Evolutionary conservation across 2,329 filamentous ascomycete species (phyloP).

Genomic region (Talaromyces sp.): DNA sequence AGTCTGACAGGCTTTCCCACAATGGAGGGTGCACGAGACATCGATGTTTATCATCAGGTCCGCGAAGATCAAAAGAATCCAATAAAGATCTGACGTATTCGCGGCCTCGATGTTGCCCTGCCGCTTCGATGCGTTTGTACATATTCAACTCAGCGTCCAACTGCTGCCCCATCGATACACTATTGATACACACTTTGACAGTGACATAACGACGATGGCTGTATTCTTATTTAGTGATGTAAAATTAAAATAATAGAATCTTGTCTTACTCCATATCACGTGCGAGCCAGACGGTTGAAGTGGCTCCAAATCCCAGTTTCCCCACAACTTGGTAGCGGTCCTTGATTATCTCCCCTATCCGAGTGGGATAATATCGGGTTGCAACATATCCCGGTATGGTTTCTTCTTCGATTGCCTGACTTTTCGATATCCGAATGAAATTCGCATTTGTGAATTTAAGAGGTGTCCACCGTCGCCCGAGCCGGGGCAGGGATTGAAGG

Average conservation of each 20-base stretch:
- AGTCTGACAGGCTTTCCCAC: slow-evolving; percentile 46
- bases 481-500: slow-evolving; percentile 25
- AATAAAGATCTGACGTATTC: slow-evolving; percentile 33
- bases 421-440: slow-evolving; percentile 25
- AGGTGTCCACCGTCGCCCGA: slow-evolving; percentile 33
- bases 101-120: slow-evolving; percentile 37
- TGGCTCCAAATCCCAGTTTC: slow-evolving; percentile 41
- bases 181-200: slow-evolving; percentile 34
- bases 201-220: slow-evolving; percentile 33
- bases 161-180: slow-evolving; percentile 31
- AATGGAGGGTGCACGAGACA: slow-evolving; percentile 47
- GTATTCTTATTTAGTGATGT: slow-evolving; percentile 34
- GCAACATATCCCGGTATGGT: slow-evolving; percentile 31
- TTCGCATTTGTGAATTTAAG: slow-evolving; percentile 37
- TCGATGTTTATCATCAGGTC: slow-evolving; percentile 32
- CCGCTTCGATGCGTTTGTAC: slow-evolving; percentile 43
- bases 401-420: slow-evolving; percentile 37
- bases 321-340: slow-evolving; percentile 38
- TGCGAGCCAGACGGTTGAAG: slow-evolving; percentile 42
- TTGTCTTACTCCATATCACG: slow-evolving; percentile 35
- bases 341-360: slow-evolving; percentile 34
- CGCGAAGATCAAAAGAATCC: slow-evolving; percentile 38
- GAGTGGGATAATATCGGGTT: slow-evolving; percentile 32
- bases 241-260: slow-evolving; percentile 20
- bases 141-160: slow-evolving; percentile 46